Conservation (phyloP, 2,329 filamentous ascomycete genomes). For the Botrytis tulipae region DNA sequence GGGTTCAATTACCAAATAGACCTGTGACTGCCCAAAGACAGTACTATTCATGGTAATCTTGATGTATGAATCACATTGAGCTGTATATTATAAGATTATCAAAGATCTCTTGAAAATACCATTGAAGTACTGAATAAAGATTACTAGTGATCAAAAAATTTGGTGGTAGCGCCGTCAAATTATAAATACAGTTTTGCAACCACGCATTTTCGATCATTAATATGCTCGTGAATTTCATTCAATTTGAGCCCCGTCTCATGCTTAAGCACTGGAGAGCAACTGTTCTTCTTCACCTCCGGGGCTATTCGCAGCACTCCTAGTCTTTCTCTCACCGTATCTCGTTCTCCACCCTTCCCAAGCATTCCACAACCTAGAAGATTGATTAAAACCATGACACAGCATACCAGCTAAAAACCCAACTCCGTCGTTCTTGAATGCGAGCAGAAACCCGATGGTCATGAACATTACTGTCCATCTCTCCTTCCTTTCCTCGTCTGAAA, state of each 20-base stretch:
- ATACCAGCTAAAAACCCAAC: conserved; percentile 83
- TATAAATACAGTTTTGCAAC: neutral
- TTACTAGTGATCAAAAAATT: neutral
- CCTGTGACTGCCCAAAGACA: conserved; percentile 81
- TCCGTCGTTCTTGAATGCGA: conserved; percentile 88
- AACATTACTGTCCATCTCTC: conserved; percentile 89
- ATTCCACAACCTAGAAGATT: conserved; percentile 25
- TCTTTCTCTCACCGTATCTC: conserved; percentile 17
- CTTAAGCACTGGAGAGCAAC: conserved; percentile 9
- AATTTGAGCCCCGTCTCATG: neutral
- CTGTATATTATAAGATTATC: conserved; percentile 19
- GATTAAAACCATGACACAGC: conserved; percentile 71
- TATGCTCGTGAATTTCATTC: neutral
- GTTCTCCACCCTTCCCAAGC: conserved; percentile 22
- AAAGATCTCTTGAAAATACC: neutral
- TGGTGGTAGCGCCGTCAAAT: neutral
- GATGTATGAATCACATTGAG: neutral
- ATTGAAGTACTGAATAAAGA: neutral
- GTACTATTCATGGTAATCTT: conserved; percentile 81
- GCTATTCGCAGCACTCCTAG: conserved; percentile 18
- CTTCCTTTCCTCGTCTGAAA: conserved; percentile 66
- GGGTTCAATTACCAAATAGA: conserved; percentile 85
- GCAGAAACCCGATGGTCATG: conserved; percentile 74
- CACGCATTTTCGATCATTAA: neutral
- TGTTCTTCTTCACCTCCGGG: conserved; percentile 23